These are phyloP conservation scores for Solanum pinnatisectum DNA, from an alignment of 257 asterid genomes.

Conservation along the genomic window DNA sequence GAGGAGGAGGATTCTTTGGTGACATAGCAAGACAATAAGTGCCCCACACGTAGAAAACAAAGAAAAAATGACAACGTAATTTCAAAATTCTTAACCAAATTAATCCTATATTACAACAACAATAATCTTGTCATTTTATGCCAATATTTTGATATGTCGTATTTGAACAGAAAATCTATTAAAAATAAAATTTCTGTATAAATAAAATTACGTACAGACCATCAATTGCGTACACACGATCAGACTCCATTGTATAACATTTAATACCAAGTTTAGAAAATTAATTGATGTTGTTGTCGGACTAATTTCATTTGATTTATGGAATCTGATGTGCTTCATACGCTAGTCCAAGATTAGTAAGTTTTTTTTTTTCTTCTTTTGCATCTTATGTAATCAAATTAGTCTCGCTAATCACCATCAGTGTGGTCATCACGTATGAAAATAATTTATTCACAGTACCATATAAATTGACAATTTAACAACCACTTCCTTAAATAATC, in stretches of 20 bases:
- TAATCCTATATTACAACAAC: neutral
- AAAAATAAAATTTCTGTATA: no score
- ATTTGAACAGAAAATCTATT: neutral
- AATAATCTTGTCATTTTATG: neutral
- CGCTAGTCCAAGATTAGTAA: neutral
- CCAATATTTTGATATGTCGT: neutral
- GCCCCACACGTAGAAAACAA: neutral
- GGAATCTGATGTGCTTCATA: neutral
- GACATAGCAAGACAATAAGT: neutral
- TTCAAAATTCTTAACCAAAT: neutral
- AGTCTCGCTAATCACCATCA: neutral
- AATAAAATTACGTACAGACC: no score
- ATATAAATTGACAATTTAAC: neutral
- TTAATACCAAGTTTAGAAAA: neutral
- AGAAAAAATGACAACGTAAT: neutral
- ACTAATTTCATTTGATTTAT: neutral
- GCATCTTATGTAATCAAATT: neutral
- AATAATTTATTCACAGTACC: neutral
- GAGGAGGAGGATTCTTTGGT: neutral
- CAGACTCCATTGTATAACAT: neutral
- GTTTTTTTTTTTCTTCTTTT: neutral
- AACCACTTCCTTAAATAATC: neutral
- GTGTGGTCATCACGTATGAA: neutral
- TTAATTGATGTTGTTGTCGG: neutral
- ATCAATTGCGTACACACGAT: neutral